phyloP scores from a whole-genome alignment of 2,329 filamentous ascomycete species.

The Sporothrix humicola region DNA sequence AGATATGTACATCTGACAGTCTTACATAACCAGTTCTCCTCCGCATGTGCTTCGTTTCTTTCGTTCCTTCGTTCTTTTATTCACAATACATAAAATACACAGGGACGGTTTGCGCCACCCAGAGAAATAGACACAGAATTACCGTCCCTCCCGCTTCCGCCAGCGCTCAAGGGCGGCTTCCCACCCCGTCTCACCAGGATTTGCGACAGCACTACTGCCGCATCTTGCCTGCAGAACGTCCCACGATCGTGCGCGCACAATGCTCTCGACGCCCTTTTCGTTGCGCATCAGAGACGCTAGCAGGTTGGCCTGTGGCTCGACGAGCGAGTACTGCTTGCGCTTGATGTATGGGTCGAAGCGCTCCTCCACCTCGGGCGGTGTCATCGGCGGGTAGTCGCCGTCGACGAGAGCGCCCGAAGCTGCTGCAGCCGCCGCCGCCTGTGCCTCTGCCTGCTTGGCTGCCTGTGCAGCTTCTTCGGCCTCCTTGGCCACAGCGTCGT shows the following conservation, averaged over 20 bases:
- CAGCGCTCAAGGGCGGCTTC: slow-evolving; percentile 69
- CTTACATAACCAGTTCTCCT: neutral
- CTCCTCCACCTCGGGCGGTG: slow-evolving; percentile 71
- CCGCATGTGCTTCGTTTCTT: neutral
- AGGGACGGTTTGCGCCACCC: too few relatives aligned
- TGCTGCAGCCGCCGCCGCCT: neutral
- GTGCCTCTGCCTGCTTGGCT: neutral
- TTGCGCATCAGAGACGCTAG: slow-evolving; percentile 75
- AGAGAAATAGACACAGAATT: too few relatives aligned
- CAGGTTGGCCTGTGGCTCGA: slow-evolving; percentile 79
- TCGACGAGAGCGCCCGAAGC: neutral
- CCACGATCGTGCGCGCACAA: slow-evolving; percentile 85
- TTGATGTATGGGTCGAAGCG: slow-evolving; percentile 89
- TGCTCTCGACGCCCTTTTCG: slow-evolving; percentile 77
- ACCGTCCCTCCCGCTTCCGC: slow-evolving; percentile 43
- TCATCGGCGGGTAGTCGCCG: neutral
- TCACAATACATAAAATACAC: neutral
- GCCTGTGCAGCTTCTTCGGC: slow-evolving; percentile 50
- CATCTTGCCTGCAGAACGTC: slow-evolving; percentile 77
- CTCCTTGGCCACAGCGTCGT: slow-evolving; percentile 60
- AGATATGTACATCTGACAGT: neutral
- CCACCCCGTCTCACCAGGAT: slow-evolving; percentile 61
- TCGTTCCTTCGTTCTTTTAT: neutral
- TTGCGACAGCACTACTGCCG: slow-evolving; percentile 46
- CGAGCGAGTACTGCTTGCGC: slow-evolving; percentile 76